These are phyloP conservation scores for Rasamsonia emersonii DNA, from an alignment of 2,329 filamentous ascomycete genomes.

Conservation along the genomic window DNA sequence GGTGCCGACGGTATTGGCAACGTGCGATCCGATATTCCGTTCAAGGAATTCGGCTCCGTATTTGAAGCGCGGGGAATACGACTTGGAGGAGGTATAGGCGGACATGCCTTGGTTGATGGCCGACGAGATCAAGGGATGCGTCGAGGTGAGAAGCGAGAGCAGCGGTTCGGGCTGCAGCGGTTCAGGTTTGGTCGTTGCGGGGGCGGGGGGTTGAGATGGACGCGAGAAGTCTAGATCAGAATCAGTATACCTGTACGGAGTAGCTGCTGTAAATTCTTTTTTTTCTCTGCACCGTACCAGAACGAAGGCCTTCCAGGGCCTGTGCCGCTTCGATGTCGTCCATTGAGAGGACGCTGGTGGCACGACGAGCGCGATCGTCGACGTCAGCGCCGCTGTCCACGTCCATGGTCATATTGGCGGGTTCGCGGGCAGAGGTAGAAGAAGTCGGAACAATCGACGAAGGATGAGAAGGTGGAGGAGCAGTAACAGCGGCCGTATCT, in stretches of 20 bases:
- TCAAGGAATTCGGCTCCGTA: conserved; percentile 88
- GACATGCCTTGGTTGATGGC: conserved; percentile 78
- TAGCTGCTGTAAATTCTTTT: too few species aligned
- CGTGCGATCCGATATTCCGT: conserved; percentile 69
- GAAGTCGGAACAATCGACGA: conserved; percentile 6
- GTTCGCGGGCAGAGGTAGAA: conserved; percentile 13
- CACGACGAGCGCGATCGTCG: conserved; percentile 35
- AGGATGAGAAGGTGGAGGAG: conserved; percentile 8
- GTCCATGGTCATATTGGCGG: conserved; percentile 33
- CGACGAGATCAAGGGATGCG: conserved; percentile 75
- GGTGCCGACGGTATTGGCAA: conserved; percentile 77
- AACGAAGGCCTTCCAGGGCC: conserved; percentile 64
- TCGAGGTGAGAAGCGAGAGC: conserved; percentile 75
- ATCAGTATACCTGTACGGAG: not conserved
- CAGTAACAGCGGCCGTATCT: not conserved
- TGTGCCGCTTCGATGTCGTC: conserved; percentile 57
- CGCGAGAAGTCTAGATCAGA: not conserved
- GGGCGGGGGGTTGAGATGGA: conserved; percentile 9
- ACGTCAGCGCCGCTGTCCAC: conserved; percentile 27
- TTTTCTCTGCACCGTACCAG: conserved; percentile 45
- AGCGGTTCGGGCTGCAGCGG: conserved; percentile 64
- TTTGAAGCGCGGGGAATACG: conserved; percentile 80
- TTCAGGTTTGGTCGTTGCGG: conserved; percentile 9
- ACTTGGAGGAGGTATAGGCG: conserved; percentile 79
- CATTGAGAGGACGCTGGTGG: conserved; percentile 39